These are phyloP conservation scores for Yueomyces sp. DNA, from an alignment of 805 yeast species.

Conservation along the genomic window DNA sequence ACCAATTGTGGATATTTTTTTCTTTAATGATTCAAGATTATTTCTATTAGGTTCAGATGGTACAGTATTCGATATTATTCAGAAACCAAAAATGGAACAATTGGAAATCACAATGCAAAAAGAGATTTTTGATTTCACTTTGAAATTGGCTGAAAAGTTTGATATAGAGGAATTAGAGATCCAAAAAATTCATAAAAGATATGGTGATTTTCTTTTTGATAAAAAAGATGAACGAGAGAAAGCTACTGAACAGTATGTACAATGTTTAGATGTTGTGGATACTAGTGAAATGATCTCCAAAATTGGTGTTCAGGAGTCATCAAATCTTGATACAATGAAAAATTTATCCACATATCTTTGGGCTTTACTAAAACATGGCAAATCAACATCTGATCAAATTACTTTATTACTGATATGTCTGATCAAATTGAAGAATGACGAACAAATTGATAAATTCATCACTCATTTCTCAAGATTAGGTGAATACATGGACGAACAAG, in stretches of 20 bases:
- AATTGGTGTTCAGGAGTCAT: constrained; percentile 50
- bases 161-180: constrained; percentile 13
- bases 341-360: constrained; percentile 52
- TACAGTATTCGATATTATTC: constrained; percentile 50
- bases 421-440: constrained; percentile 56
- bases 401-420: constrained; percentile 68
- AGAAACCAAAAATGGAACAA: constrained; percentile 53
- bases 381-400: constrained; percentile 67
- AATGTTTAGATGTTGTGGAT: constrained; percentile 37
- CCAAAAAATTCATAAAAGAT: constrained; percentile 35
- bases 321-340: constrained; percentile 23
- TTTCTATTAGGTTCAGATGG: constrained; percentile 67
- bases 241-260: constrained; percentile 65
- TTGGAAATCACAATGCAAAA: constrained; percentile 55
- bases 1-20: constrained; percentile 44
- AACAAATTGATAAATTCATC: constrained; percentile 46
- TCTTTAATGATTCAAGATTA: constrained; percentile 35
- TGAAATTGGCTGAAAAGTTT: constrained; percentile 41
- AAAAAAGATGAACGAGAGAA: constrained; percentile 50
- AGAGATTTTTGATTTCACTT: constrained; percentile 60
- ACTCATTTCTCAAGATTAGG: constrained; percentile 24
- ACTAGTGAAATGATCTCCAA: constrained; percentile 69
- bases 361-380: constrained; percentile 37
- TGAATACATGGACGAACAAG: constrained; percentile 13
- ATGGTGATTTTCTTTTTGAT: constrained; percentile 57